Conservation (phyloP, 192 early-diverging fungal species). For the Mortierella claussenii region DNA sequence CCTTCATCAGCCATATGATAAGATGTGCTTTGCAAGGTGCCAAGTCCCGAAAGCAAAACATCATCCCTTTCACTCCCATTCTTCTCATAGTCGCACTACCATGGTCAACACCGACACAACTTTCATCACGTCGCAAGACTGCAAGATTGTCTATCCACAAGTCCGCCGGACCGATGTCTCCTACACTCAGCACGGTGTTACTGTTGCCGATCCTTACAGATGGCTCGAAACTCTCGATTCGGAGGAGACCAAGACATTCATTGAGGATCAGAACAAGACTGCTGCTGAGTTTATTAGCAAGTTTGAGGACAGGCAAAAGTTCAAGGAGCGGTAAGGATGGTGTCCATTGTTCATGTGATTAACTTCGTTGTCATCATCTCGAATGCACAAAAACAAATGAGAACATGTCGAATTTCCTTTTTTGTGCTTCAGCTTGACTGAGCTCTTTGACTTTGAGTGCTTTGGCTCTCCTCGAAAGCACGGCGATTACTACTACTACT, state of each 20-base stretch:
- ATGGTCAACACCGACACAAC: background rate
- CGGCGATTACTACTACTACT: conserved; percentile 74
- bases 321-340: conserved; percentile 36
- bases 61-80: no score
- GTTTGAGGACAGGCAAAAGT: conserved; percentile 47
- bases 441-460: conserved; percentile 67
- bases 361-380: background rate
- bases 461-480: conserved; percentile 61
- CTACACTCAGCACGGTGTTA: conserved; percentile 48
- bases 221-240: conserved; percentile 75
- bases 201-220: conserved; percentile 68
- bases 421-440: conserved; percentile 56
- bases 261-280: conserved; percentile 69
- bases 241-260: conserved; percentile 70
- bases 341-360: background rate
- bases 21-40: no score
- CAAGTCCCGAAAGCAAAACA: no score
- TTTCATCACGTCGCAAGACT: conserved; percentile 16
- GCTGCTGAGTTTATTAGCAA: conserved; percentile 57
- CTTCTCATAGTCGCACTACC: no score
- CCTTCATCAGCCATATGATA: no score
- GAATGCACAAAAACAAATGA: background rate
- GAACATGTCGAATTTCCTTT: background rate
- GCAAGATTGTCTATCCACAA: conserved; percentile 57
- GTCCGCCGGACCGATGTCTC: conserved; percentile 61